These are phyloP conservation scores for Populus ilicifolia DNA, from an alignment of 345 rosid genomes.

Conservation along the genomic window DNA sequence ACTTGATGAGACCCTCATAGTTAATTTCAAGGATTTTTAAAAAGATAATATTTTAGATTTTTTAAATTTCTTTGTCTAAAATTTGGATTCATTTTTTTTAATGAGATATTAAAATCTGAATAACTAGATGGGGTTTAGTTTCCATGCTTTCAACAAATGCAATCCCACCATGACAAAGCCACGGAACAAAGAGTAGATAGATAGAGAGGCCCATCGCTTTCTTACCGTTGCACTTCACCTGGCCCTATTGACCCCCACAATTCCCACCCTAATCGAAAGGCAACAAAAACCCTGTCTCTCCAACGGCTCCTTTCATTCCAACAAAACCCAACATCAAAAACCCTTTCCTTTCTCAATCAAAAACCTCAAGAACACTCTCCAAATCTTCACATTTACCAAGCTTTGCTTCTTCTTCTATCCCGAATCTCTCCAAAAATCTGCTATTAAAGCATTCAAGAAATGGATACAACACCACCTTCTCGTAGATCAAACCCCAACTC, in stretches of 20 bases:
- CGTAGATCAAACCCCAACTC: constrained; percentile 41
- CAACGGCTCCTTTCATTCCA: constrained; percentile 41
- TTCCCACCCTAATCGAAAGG: constrained; percentile 11
- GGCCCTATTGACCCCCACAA: constrained; percentile 1
- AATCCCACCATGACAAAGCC: background rate
- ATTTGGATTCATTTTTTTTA: too few relatives aligned
- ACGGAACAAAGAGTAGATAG: background rate
- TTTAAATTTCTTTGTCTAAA: too few relatives aligned
- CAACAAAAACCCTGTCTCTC: background rate
- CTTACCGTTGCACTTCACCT: constrained; percentile 35
- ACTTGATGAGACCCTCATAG: too few relatives aligned
- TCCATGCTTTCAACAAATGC: background rate
- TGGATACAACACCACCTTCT: constrained; percentile 57
- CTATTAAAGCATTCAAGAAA: constrained; percentile 2
- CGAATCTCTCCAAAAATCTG: background rate
- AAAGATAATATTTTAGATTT: too few relatives aligned
- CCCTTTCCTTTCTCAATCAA: background rate
- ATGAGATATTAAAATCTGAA: too few relatives aligned
- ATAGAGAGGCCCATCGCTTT: constrained; percentile 5
- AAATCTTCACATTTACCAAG: background rate
- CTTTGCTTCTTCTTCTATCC: background rate
- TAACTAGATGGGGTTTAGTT: too few relatives aligned
- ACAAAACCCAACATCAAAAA: constrained; percentile 10
- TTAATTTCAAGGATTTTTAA: too few relatives aligned
- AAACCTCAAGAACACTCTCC: background rate